Base-by-base conservation (phyloP, 2,329 filamentous ascomycete species). In the Parastagonospora avenae region DNA sequence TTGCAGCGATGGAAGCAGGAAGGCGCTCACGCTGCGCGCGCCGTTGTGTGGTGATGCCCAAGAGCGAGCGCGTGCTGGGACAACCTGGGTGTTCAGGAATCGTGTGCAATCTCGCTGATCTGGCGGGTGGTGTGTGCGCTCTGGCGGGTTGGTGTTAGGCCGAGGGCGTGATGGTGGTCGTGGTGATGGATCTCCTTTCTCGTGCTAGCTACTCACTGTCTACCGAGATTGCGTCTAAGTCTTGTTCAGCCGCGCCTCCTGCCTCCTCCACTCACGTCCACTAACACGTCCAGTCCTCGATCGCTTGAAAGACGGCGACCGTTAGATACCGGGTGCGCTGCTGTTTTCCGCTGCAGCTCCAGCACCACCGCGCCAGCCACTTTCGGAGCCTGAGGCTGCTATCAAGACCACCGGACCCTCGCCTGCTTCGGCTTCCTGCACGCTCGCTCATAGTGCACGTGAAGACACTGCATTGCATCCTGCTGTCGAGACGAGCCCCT, bases 221-320 rank as follows among this genome's bases (percentile, higher is more conserved):
- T 55, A 50, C 39, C 54, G 55, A 60, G 44, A 60, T 60, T 60
- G 37, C 43, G 44, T 50, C 39, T 37, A 46, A 42, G 45, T 35
- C 35, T 54, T 36, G 54, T 57, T 60, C 63, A 61, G 66, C 66
- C 63, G 66, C 65, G 58, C 64, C 58, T 62, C 49, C 64, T 57
- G 54, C 54, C 51, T 54, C 62, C 66, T 60, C 57, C 61, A 67
- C 66, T 58, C 65, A 62, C 66, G 63, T 60, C 62, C 60, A 58
- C 44, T 44, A 52, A 36, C 49, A 46, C 60, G 57, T 44, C 57
- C 48, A 46, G 11, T 42, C 47, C 48, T 50, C 52, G 33, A 42
- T 47, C 57, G 53, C 51, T 37, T 56, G 44, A 29, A 27, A 31
- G 32, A 37, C 33, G 48, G 55, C 55, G 35, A 46, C 55, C 49